Percentiles rank a stretch among this genome's conserved stretches.
These are phyloP conservation scores for Niveomyces coronatus DNA, from an alignment of 2,329 filamentous ascomycete genomes.

Conservation along the genomic window DNA sequence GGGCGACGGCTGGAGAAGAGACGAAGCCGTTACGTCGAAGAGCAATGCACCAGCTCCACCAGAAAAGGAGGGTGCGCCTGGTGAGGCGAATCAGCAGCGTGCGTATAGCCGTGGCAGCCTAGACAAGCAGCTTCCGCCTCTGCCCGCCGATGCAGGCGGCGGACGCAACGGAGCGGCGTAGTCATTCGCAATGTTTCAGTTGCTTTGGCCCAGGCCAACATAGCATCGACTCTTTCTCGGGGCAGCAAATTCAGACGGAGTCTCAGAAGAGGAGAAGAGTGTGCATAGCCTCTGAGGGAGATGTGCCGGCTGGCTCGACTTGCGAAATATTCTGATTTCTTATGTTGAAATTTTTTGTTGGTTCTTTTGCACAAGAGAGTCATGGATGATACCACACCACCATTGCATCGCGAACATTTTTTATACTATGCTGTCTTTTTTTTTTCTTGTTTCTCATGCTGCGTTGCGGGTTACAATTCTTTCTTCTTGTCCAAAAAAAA, in stretches of 20 bases:
- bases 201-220: conserved; percentile 1
- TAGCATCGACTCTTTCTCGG: too few relatives aligned
- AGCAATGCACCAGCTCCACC: conserved; percentile 28
- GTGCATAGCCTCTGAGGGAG: too few relatives aligned
- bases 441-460: conserved; percentile 11
- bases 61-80: conserved; percentile 13
- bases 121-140: conserved; percentile 31
- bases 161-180: conserved; percentile 4
- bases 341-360: conserved; percentile 14
- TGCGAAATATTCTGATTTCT: conserved; percentile 10
- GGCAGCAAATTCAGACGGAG: too few relatives aligned
- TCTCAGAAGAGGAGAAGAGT: too few relatives aligned
- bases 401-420: conserved; percentile 27
- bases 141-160: conserved; percentile 7
- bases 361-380: conserved; percentile 22
- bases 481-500: conserved; percentile 10
- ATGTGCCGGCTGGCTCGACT: too few relatives aligned
- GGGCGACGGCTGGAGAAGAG: conserved; percentile 25
- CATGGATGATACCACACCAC: conserved; percentile 36
- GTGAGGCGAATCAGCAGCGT: not conserved
- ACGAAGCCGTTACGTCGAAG: conserved; percentile 31
- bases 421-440: conserved; percentile 19
- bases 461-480: conserved; percentile 12
- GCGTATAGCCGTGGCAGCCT: conserved; percentile 9
- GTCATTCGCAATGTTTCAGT: conserved; percentile 4